A percentile compares a stretch with the other conserved stretches of the same genome.
Evolutionary conservation across 1,139 yeast species (phyloP).

Genomic region (Petasospora rhodanensis): DNA sequence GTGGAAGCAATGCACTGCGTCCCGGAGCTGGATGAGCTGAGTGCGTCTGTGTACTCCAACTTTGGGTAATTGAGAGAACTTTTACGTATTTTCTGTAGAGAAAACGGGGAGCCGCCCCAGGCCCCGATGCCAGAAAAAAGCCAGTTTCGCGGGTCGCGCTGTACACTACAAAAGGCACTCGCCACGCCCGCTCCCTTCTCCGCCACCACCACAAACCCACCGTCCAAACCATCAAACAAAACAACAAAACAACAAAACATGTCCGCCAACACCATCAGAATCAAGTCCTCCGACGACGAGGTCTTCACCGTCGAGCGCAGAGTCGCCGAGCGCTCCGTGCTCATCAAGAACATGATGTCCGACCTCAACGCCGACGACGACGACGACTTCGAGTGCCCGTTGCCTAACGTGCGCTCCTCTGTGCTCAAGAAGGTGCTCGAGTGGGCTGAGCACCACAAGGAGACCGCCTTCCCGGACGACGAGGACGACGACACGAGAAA

Average conservation of each 20-base stretch:
- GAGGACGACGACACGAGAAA: conserved; percentile 81
- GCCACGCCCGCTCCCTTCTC: too few relatives aligned
- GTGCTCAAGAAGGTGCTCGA: conserved; percentile 90
- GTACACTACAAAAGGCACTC: too few relatives aligned
- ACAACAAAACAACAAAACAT: too few relatives aligned
- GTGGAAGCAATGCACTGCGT: conserved; percentile 38
- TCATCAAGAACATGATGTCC: conserved; percentile 86
- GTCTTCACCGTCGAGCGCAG: conserved; percentile 69
- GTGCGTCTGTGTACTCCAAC: conserved; percentile 88
- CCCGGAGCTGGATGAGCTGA: conserved; percentile 72
- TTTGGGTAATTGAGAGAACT: too few relatives aligned
- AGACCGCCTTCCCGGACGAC: conserved; percentile 71
- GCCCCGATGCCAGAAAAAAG: too few relatives aligned
- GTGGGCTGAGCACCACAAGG: conserved; percentile 97
- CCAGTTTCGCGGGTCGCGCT: too few relatives aligned
- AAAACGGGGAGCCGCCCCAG: too few relatives aligned
- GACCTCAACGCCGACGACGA: conserved; percentile 59
- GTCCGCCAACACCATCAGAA: conserved; percentile 39
- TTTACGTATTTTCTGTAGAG: too few relatives aligned
- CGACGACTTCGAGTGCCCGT: conserved; percentile 69
- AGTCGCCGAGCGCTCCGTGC: conserved; percentile 85
- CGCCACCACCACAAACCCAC: too few relatives aligned
- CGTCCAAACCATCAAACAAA: background rate
- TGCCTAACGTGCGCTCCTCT: conserved; percentile 82
- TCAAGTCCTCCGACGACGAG: conserved; percentile 72